Evolutionary conservation across 106 monocot genomes (phyloP).

Genomic region (Phalaenopsis equestris): DNA sequence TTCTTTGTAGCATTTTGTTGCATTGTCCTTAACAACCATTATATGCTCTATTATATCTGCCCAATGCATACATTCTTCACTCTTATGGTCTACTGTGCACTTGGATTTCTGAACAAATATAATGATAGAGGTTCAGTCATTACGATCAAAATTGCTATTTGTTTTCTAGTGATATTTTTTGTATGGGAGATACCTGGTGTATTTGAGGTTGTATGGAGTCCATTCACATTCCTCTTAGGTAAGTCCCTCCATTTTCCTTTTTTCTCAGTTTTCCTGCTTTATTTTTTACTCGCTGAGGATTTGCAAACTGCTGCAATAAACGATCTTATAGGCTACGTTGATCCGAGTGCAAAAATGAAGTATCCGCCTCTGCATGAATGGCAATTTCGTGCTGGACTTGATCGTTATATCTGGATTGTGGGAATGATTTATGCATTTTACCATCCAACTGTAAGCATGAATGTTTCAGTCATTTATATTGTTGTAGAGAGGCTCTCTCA

Average conservation of each 20-base stretch:
- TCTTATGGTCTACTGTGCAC: constrained; percentile 26
- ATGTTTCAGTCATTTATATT: neutral
- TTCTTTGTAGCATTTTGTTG: constrained; percentile 38
- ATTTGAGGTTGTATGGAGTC: constrained; percentile 35
- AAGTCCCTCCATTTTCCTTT: neutral
- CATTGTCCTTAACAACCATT: constrained; percentile 32
- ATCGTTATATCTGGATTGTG: constrained; percentile 52
- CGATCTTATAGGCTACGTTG: constrained; percentile 24
- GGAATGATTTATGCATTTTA: constrained; percentile 57
- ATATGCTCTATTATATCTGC: constrained; percentile 43
- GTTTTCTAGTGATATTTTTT: constrained; percentile 33
- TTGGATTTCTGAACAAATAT: constrained; percentile 35
- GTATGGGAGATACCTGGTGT: constrained; percentile 43
- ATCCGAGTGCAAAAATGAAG: constrained; percentile 27
- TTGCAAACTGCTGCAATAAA: neutral
- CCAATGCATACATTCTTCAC: constrained; percentile 46
- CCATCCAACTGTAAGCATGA: constrained; percentile 42
- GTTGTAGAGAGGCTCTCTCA: neutral
- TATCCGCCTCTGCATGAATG: constrained; percentile 42
- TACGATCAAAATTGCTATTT: constrained; percentile 19
- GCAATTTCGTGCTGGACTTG: constrained; percentile 51
- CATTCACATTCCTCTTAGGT: constrained; percentile 39
- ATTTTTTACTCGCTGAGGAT: neutral
- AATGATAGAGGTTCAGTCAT: constrained; percentile 30
- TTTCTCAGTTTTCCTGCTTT: neutral